Conservation (phyloP, 2,329 filamentous ascomycete species). For the Colletotrichum sp. region DNA sequence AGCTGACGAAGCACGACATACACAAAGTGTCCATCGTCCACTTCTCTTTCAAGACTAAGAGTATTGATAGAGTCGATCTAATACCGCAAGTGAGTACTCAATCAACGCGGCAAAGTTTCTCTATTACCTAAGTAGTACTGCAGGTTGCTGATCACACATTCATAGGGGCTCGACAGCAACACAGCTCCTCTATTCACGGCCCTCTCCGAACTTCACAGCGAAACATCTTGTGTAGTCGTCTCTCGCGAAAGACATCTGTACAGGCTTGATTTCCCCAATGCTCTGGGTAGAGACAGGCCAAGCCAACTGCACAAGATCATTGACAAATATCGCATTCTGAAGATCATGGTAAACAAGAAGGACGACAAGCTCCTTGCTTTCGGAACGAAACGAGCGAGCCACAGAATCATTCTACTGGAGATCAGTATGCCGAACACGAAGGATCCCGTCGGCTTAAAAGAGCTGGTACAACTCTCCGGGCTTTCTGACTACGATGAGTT, state of each 20-base stretch:
- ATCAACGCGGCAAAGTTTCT: not conserved
- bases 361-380: constrained; percentile 29
- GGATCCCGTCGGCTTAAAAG: constrained; percentile 2
- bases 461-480: constrained; percentile 19
- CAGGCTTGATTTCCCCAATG: not conserved
- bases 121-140: not conserved
- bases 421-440: constrained; percentile 19
- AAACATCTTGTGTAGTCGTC: constrained; percentile 27
- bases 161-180: constrained; percentile 26
- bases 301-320: constrained; percentile 23
- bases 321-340: constrained; percentile 30
- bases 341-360: constrained; percentile 25
- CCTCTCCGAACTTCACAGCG: constrained; percentile 28
- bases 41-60: not conserved
- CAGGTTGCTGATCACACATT: not conserved
- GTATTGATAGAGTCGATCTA: not conserved
- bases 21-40: not conserved
- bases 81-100: not conserved
- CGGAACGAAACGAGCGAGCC: constrained; percentile 23
- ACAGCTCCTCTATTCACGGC: constrained; percentile 32
- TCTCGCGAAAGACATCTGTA: constrained; percentile 30
- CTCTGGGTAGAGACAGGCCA: not conserved
- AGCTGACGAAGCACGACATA: constrained; percentile 15
- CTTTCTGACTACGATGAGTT: constrained; percentile 26
- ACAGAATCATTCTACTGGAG: constrained; percentile 28